Base-by-base conservation (phyloP, 2,329 filamentous ascomycete genomes). In the Blumeriella jaapii region DNA sequence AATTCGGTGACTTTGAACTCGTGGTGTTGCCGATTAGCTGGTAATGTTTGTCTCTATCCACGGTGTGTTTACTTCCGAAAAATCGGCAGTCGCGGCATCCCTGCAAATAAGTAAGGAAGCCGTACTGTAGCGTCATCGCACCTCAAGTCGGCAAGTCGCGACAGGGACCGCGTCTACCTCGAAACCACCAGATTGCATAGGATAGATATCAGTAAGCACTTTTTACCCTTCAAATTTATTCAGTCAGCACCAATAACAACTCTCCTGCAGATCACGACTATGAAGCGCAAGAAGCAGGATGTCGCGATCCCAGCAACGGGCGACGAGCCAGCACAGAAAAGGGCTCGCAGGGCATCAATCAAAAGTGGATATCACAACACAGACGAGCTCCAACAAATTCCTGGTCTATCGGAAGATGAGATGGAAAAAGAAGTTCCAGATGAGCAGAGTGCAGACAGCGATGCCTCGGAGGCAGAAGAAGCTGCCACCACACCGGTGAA, bases 11-110 rank as follows among this genome's bases (percentile, higher is more conserved):
- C 11, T 19, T n/a, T 15, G 24, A 6, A 25, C 25, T 25, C 23
- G 32, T 25, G 5, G 6, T 32, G 13, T 31, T 40, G 11, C 14
- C 17, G 23, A 35, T 30, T 24, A 9, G 12, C 9, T n/a, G 7
- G n/a, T 5, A 6, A 33, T 16, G 24, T 25, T 18, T 24, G 2
- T 13, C 15, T 25, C 6, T 6, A 12, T 19, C 11, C 16, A 14
- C 10, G 20, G 22, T 45, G 49, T 51, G 47, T 51, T 51, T 46
- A 51, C 45, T 42, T 44, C 30, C 7, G 22, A 27, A 23, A 38
- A 34, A 24, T 25, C 12, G 14, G 20, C 14, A 34, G 33, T 36
- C 43, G 43, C 39, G 43, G 33, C 24, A 43, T 29, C 39, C 41
- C 28, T 45, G 40, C 29, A 29, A 13, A 36, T 20, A 26, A 16